Conservation (phyloP, 345 rosid species). For the Arabidopsis suecica region DNA sequence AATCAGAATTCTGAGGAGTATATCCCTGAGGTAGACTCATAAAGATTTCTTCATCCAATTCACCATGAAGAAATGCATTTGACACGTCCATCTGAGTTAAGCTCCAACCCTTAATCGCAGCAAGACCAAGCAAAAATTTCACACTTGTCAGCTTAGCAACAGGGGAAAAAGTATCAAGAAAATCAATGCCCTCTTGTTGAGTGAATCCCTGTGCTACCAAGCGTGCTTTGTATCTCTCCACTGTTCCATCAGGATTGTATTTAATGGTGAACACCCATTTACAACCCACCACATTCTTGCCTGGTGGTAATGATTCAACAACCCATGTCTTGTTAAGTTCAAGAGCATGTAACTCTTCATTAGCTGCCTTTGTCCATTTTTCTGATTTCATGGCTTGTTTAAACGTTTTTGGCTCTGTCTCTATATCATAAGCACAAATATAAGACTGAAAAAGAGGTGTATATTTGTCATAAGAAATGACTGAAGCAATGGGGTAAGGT, state of each 20-base stretch:
- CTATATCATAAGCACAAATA: background rate
- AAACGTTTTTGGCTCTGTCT: background rate
- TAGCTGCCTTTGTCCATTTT: background rate
- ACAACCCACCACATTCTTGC: background rate
- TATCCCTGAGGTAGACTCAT: background rate
- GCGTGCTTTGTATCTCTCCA: background rate
- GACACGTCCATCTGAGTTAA: background rate
- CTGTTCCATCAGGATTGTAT: background rate
- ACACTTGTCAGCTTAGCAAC: background rate
- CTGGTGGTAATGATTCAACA: background rate
- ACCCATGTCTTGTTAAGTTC: background rate
- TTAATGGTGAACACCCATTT: background rate
- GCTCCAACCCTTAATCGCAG: background rate
- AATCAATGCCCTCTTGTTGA: background rate
- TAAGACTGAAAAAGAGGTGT: background rate
- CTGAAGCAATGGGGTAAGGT: no score
- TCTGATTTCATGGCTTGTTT: background rate
- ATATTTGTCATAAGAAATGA: no score
- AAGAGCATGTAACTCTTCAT: background rate
- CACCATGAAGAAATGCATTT: background rate
- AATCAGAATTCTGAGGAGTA: fast-evolving
- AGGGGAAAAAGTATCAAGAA: background rate
- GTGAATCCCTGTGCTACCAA: background rate
- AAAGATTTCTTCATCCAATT: background rate
- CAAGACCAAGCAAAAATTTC: fast-evolving